These are phyloP conservation scores for Podila epicladia DNA, from an alignment of 192 early-diverging fungal species.

Conservation along the genomic window DNA sequence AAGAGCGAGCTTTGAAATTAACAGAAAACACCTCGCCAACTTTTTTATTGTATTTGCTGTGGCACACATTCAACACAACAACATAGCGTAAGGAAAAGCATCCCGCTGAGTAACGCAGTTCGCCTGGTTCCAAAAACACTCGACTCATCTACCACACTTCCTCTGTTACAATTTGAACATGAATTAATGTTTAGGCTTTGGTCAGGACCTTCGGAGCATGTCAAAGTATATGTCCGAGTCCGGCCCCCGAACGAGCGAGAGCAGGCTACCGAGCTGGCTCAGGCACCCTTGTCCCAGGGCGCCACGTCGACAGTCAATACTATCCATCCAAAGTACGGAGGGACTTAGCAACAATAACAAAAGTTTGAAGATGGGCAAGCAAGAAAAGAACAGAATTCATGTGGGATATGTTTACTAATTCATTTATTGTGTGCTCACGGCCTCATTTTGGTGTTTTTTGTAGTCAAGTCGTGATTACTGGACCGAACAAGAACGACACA, in stretches of 20 bases:
- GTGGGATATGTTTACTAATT: not conserved
- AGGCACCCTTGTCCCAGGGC: not conserved
- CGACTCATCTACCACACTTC: not conserved
- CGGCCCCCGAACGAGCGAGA: constrained; percentile 46
- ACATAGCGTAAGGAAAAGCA: not conserved
- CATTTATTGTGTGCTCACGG: not conserved
- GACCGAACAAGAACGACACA: constrained; percentile 64
- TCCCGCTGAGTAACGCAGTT: not conserved
- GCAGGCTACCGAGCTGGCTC: constrained; percentile 15
- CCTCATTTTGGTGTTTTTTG: not conserved
- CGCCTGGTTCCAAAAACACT: not conserved
- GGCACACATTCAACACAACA: no score
- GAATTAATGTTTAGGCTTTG: constrained; percentile 7
- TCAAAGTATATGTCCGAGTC: constrained; percentile 47
- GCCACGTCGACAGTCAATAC: constrained; percentile 10
- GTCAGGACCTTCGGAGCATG: constrained; percentile 47
- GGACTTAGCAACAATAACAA: not conserved
- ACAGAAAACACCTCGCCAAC: no score
- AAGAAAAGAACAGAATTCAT: not conserved
- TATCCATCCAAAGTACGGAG: constrained; percentile 24
- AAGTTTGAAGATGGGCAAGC: not conserved
- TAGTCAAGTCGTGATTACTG: constrained; percentile 52
- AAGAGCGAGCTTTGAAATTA: no score
- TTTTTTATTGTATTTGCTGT: no score
- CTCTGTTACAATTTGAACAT: not conserved